Conservation (phyloP, 2,329 filamentous ascomycete species). For the Claviceps sp. region DNA sequence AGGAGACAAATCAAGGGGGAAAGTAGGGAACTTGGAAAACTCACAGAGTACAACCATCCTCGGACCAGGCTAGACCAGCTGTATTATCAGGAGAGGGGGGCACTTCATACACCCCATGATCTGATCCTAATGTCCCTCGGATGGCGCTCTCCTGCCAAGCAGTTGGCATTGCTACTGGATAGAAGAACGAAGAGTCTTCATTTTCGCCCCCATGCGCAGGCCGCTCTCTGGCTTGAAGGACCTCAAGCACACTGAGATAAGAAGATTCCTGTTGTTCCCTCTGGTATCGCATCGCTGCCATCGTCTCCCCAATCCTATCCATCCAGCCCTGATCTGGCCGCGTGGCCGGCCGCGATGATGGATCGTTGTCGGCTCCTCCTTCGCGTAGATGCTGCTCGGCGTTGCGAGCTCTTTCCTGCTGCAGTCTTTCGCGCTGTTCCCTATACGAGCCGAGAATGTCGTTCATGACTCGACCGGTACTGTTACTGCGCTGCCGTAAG, state of each 20-base stretch:
- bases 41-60: conserved; percentile 46
- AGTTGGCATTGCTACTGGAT: conserved; percentile 25
- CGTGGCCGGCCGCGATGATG: conserved; percentile 1
- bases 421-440: conserved; percentile 21
- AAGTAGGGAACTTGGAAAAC: conserved; percentile 14
- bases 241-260: conserved; percentile 24
- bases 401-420: conserved; percentile 20
- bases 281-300: conserved; percentile 22
- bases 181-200: conserved; percentile 23
- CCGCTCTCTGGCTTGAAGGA: conserved; percentile 22
- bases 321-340: conserved; percentile 18
- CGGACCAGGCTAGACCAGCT: conserved; percentile 48
- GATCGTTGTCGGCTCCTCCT: conserved; percentile 5
- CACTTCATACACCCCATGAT: conserved; percentile 29
- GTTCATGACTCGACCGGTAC: conserved; percentile 23
- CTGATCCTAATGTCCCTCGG: conserved; percentile 17
- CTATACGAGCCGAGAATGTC: conserved; percentile 25
- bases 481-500: conserved; percentile 23
- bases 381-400: conserved; percentile 21
- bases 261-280: conserved; percentile 22
- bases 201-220: conserved; percentile 17
- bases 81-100: conserved; percentile 42
- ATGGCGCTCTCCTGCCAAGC: conserved; percentile 26
- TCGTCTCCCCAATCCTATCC: conserved; percentile 22
- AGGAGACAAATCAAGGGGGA: no score